Evolutionary conservation across 2,329 filamentous ascomycete genomes (phyloP), one percentile per base, ranked within the genome.

Genomic region (Beauveria sp.): DNA sequence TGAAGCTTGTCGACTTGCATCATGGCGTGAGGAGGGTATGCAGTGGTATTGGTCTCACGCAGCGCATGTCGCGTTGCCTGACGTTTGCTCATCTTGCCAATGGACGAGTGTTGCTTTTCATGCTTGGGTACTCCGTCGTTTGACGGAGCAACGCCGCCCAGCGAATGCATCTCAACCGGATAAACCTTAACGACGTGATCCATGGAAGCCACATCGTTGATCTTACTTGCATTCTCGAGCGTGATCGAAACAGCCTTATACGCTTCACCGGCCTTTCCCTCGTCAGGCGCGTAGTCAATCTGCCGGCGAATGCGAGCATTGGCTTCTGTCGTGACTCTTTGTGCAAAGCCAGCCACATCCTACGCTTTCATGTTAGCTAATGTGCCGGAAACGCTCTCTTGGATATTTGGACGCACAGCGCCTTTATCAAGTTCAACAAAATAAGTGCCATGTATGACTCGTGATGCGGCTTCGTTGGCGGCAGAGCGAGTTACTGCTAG

Each of bases 211-310:
- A 84, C 71, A 64, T 75, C 70, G 10, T 78, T 74, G 28, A 79
- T 76, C 30, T 72, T 75, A 18, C 74, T 74, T 41, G 40, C 40
- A 41, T 41, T 41, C 55, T 79, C 72, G 68, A 84, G 76, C 66
- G 80, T 76, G 62, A 84, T 77, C 2, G 81, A 83, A 2, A 75
- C 77, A 58, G 80, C 81, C 66, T 78, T 80, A 75, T 84, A 84
- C n/a, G 83, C 72, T 63, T 76, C 73, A n/a, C 40, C 40, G n/a
- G 40, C 40, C 40, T 41, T 41, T n/a, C 40, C 40, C 5, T 41
- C 18, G 40, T n/a, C 40, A 41, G 40, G 40, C 7, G 40, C 40
- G 66, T 76, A 80, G 64, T 79, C 72, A 61, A 82, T 74, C 59
- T 77, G 76, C 75, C 79, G 77, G 60, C 78, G 78, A 52, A 75